These are phyloP conservation scores for Papilionanthe hybrid DNA, from an alignment of 116 monocot genomes.

Conservation along the genomic window DNA sequence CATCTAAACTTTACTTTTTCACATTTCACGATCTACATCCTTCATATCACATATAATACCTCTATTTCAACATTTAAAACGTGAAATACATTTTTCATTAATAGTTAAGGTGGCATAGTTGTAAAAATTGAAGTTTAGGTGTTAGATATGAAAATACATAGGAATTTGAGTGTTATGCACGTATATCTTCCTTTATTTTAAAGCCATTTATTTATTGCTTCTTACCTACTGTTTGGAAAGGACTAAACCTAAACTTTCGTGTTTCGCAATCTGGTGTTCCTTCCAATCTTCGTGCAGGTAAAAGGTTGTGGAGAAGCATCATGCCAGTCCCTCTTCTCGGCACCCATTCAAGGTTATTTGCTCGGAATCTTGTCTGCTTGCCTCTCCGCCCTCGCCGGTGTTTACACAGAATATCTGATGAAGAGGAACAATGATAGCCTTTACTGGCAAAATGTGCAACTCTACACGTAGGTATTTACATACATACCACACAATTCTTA, in stretches of 20 bases:
- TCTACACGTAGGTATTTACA: slow-evolving; percentile 61
- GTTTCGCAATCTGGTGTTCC: neutral
- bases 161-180: too few relatives aligned
- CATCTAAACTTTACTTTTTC: too few relatives aligned
- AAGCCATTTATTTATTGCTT: neutral
- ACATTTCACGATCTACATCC: too few relatives aligned
- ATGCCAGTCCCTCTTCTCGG: slow-evolving; percentile 83
- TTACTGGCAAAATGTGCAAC: slow-evolving; percentile 95
- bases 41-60: too few relatives aligned
- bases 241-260: neutral
- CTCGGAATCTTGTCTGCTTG: slow-evolving; percentile 88
- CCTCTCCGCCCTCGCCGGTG: slow-evolving; percentile 94
- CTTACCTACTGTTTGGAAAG: neutral
- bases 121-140: too few relatives aligned
- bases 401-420: slow-evolving; percentile 97
- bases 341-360: slow-evolving; percentile 84
- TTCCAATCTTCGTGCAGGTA: slow-evolving; percentile 36
- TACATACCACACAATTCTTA: too few relatives aligned
- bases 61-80: too few relatives aligned
- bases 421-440: slow-evolving; percentile 97
- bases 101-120: too few relatives aligned
- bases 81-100: too few relatives aligned
- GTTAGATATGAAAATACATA: too few relatives aligned
- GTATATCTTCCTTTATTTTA: neutral
- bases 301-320: slow-evolving; percentile 88